These are phyloP conservation scores for Ustilago tritici DNA, from an alignment of 1,284 basidiomycete species.

Conservation along the genomic window DNA sequence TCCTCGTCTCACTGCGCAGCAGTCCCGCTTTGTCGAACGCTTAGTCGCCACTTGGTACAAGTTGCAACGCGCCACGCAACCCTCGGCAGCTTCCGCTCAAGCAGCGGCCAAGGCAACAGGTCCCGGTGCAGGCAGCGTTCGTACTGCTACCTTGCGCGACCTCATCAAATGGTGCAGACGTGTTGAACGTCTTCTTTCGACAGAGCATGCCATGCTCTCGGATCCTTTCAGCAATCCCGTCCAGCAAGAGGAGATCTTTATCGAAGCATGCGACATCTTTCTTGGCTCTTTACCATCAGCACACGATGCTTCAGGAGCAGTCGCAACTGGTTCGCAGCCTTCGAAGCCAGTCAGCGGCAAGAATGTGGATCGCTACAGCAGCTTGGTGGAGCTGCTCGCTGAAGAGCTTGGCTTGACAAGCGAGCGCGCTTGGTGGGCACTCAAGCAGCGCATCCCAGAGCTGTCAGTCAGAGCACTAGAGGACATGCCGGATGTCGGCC, in stretches of 20 bases:
- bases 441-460: slow-evolving; percentile 59
- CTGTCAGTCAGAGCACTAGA: slow-evolving; percentile 40
- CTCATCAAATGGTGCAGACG: slow-evolving; percentile 88
- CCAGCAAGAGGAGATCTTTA: slow-evolving; percentile 87
- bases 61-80: slow-evolving; percentile 41
- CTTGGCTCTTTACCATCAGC: slow-evolving; percentile 76
- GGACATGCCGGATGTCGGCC: background rate
- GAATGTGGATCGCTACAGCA: slow-evolving; percentile 39
- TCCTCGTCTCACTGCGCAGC: slow-evolving; percentile 32
- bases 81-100: slow-evolving; percentile 27
- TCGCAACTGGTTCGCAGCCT: background rate
- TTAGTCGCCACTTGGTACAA: slow-evolving; percentile 60
- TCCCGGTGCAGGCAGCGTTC: slow-evolving; percentile 35
- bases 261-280: slow-evolving; percentile 92
- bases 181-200: slow-evolving; percentile 74
- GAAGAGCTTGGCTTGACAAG: slow-evolving; percentile 54
- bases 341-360: slow-evolving; percentile 30
- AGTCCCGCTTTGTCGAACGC: slow-evolving; percentile 40
- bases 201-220: slow-evolving; percentile 19
- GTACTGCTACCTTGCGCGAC: slow-evolving; percentile 78
- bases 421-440: slow-evolving; percentile 60
- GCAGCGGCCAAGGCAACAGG: slow-evolving; percentile 8
- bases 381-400: slow-evolving; percentile 52
- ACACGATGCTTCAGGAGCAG: slow-evolving; percentile 13
- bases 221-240: slow-evolving; percentile 76